phyloP scores from a whole-genome alignment of 345 rosid genomes.

The Camelina hispida region DNA sequence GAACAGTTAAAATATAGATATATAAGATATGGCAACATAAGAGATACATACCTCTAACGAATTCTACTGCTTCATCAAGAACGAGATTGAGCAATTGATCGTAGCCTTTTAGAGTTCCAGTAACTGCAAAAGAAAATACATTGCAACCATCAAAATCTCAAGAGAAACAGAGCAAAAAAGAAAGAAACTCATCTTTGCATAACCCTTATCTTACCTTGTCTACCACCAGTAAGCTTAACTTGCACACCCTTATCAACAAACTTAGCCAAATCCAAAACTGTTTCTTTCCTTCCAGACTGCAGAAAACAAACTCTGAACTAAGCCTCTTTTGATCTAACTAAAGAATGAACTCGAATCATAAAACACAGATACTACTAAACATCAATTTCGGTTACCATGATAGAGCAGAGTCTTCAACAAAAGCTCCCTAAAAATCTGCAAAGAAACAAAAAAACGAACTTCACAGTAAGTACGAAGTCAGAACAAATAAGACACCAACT shows the following conservation, averaged over 20 bases:
- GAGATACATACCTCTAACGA: constrained; percentile 68
- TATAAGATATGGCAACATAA: background rate
- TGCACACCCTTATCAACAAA: constrained; percentile 98
- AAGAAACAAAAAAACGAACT: background rate
- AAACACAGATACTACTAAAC: background rate
- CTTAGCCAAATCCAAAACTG: constrained; percentile 94
- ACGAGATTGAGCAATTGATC: constrained; percentile 96
- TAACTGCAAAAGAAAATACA: constrained; percentile 57
- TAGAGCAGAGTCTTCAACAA: background rate
- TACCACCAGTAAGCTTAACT: constrained; percentile 96
- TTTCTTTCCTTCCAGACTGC: constrained; percentile 96
- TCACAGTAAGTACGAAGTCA: background rate
- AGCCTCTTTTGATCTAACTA: background rate
- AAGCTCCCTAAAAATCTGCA: constrained; percentile 3
- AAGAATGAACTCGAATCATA: background rate
- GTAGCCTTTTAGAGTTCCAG: constrained; percentile 93
- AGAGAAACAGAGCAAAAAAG: background rate
- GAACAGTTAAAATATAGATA: background rate
- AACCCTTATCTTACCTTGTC: constrained; percentile 67
- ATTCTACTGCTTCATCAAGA: constrained; percentile 88
- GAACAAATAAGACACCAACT: background rate
- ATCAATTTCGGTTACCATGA: constrained; percentile 44
- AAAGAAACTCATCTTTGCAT: background rate
- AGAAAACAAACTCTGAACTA: constrained; percentile 2
- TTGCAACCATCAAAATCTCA: constrained; percentile 11